Evolutionary conservation across 192 early-diverging fungal genomes (phyloP), one percentile per base, ranked within the genome.

Genomic region (Phlyctochytrium bullatum): DNA sequence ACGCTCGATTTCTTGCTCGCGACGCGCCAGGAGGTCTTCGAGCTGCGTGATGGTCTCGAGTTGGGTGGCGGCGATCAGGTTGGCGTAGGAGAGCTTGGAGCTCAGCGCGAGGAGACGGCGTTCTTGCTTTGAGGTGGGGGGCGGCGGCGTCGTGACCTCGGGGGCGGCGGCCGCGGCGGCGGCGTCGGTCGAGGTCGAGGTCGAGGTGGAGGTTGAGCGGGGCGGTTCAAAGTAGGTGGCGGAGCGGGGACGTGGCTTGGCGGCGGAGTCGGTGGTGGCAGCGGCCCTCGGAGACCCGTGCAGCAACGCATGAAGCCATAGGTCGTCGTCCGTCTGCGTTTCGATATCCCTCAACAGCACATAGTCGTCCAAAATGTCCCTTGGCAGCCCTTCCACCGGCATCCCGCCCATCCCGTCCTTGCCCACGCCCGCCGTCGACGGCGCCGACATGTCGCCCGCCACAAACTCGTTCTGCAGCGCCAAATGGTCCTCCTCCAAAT

Each of bases 341-440:
- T 33, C 71, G 31, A 73, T 73, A 36, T 73, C 71, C 2, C 71
- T 2, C 25, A 73, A 34, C 20, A 73, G 33, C 2, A 73, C 71
- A 47, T 36, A 75, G 2, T 73, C 71, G 40, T 47, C 40, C 40
- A 47, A 47, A 20, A 40, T 73, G 52, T 66, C 53, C 23, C 58
- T 34, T 29, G 14, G 4, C 27, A 51, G 6, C 50, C 17, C 72
- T 30, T 3, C 3, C 4, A 14, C 40, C 40, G 20, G 6, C 6
- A 6, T 47, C 20, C 10, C 40, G 40, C 40, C 40, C 6, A 47
- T 20, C 6, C 40, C 40, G 40, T 6, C 40, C 10, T 20, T 47
- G 20, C 6, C 10, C 6, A 47, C 40, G 10, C 20, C 10, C 40
- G 40, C 40, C 10, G 10, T 47, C 40, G 20, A 47, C 40, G 40